Evolutionary conservation across 208 protist genomes (phyloP).

Genomic region (Wallacemonas sp.): DNA sequence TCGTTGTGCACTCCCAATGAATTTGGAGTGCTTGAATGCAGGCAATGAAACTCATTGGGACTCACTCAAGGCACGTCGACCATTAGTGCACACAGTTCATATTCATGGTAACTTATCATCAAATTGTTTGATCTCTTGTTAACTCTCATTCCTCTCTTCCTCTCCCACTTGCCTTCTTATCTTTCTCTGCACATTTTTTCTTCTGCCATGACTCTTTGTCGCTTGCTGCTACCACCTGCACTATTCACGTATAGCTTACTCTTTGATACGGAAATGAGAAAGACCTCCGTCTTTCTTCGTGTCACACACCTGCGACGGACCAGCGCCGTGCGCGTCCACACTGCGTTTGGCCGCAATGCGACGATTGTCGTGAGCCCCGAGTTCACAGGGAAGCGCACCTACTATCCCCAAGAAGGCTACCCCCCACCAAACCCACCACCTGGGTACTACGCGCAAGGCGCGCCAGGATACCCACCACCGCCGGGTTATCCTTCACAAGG

Average conservation of each 20-base stretch:
- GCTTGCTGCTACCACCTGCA: too few relatives aligned
- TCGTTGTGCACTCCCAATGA: too few relatives aligned
- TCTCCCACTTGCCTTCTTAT: neutral
- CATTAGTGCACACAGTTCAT: too few relatives aligned
- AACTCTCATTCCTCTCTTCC: neutral
- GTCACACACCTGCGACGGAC: slow-evolving; percentile 7
- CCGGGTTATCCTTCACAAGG: neutral
- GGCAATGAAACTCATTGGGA: too few relatives aligned
- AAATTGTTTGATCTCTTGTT: too few relatives aligned
- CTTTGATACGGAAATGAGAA: slow-evolving; percentile 6
- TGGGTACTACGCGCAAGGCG: slow-evolving; percentile 10
- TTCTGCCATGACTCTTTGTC: neutral
- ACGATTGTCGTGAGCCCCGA: slow-evolving; percentile 31
- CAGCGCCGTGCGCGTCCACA: slow-evolving; percentile 8
- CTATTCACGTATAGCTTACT: neutral
- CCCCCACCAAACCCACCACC: slow-evolving; percentile 53
- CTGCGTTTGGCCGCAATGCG: slow-evolving; percentile 1
- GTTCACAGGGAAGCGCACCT: slow-evolving; percentile 28
- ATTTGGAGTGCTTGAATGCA: too few relatives aligned
- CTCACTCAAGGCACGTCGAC: too few relatives aligned
- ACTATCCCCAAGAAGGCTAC: slow-evolving; percentile 28
- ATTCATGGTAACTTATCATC: too few relatives aligned
- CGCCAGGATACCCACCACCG: neutral
- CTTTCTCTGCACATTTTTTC: slow-evolving; percentile 9
- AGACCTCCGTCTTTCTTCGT: slow-evolving; percentile 11